Evolutionary conservation across 331 rosid species (phyloP).

Genomic region (Spiraea crenata): DNA sequence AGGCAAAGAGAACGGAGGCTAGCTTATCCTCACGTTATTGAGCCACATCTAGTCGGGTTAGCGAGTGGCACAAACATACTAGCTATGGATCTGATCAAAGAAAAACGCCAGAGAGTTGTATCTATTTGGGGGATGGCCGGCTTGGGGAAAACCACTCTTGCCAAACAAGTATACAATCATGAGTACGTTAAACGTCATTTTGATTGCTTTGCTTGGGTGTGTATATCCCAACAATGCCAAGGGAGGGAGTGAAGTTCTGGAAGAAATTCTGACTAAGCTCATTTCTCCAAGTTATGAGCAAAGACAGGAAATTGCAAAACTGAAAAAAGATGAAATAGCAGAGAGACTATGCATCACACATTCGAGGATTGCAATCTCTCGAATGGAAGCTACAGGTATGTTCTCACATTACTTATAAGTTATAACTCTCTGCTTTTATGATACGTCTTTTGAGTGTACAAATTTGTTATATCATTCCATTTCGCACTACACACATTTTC

Average conservation of each 20-base stretch:
- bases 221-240: constrained; percentile 16
- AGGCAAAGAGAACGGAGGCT: not conserved
- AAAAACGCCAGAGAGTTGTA: not conserved
- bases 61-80: not conserved
- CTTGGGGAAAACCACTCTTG: constrained; percentile 11
- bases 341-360: not conserved
- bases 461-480: too few species aligned
- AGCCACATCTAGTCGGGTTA: constrained; percentile 4
- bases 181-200: not conserved
- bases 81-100: not conserved
- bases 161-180: constrained; percentile 8
- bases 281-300: not conserved
- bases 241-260: not conserved
- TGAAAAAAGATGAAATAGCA: not conserved
- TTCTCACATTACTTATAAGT: too few species aligned
- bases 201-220: constrained; percentile 22
- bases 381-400: too few species aligned
- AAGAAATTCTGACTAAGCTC: not conserved
- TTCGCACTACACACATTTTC: too few species aligned
- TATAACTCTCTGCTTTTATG: too few species aligned
- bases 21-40: constrained; percentile 8
- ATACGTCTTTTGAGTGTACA: too few species aligned
- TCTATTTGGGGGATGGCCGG: constrained; percentile 17
- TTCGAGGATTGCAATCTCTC: too few species aligned
- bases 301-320: not conserved